phyloP scores from a whole-genome alignment of 2,329 filamentous ascomycete genomes.

The Aspergillus novoparasiticus region DNA sequence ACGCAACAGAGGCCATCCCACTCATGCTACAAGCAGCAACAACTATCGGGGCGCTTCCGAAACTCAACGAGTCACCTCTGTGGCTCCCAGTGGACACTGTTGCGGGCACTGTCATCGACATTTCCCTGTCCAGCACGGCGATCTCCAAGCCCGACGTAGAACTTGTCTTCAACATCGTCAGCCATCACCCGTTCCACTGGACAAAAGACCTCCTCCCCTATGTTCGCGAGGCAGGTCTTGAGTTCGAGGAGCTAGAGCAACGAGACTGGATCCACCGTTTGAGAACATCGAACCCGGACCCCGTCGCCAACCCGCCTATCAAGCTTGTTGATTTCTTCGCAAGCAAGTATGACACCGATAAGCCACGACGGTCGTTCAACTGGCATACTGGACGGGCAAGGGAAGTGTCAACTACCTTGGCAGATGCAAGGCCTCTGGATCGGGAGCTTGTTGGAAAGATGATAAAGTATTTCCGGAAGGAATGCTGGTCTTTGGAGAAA shows the following conservation, averaged over 20 bases:
- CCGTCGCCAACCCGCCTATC: conserved; percentile 53
- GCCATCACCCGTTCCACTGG: conserved; percentile 54
- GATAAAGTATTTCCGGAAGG: conserved; percentile 36
- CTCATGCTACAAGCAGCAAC: conserved; percentile 53
- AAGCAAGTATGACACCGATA: conserved; percentile 50
- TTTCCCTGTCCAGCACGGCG: conserved; percentile 23
- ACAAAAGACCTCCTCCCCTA: conserved; percentile 56
- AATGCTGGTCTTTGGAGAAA: conserved; percentile 16
- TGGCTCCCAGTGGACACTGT: conserved; percentile 52
- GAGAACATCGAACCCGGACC: conserved; percentile 51
- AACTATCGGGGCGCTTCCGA: conserved; percentile 50
- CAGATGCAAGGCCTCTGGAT: conserved; percentile 14
- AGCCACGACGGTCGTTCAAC: conserved; percentile 9
- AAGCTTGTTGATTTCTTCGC: conserved; percentile 59
- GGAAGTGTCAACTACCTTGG: conserved; percentile 16
- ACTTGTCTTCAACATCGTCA: conserved; percentile 57
- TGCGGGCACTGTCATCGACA: conserved; percentile 38
- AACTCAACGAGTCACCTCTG: conserved; percentile 45
- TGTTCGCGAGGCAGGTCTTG: conserved; percentile 50
- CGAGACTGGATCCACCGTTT: conserved; percentile 39
- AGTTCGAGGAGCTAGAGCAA: conserved; percentile 30
- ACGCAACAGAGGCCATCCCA: conserved; percentile 48
- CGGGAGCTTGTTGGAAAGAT: conserved; percentile 38
- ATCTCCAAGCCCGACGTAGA: neutral
- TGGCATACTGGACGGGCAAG: conserved; percentile 26